These are phyloP conservation scores for Peronospora destructor DNA, from an alignment of 352 stramenopile genomes.

Conservation along the genomic window DNA sequence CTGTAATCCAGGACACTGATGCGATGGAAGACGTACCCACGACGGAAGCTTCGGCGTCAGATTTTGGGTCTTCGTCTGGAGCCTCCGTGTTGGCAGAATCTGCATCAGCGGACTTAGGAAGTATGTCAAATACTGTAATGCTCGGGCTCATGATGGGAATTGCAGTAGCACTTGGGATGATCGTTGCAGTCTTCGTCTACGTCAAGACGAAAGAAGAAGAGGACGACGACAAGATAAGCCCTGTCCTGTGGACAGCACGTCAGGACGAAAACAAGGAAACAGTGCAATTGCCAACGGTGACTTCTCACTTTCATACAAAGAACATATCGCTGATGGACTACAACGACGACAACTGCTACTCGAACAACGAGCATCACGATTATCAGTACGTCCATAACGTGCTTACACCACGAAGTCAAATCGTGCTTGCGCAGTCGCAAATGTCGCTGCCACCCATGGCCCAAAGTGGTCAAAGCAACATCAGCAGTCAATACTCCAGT, in stretches of 20 bases:
- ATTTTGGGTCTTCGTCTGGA: conserved; percentile 8
- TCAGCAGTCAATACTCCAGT: conserved; percentile 30
- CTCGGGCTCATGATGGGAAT: conserved; percentile 43
- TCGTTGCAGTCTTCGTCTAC: conserved; percentile 47
- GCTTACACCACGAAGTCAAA: conserved; percentile 58
- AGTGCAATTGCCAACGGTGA: conserved; percentile 27
- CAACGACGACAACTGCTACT: conserved; percentile 15
- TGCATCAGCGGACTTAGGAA: conserved; percentile 12
- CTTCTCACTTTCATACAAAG: conserved; percentile 29
- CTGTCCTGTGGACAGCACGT: conserved; percentile 11
- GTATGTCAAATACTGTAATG: conserved; percentile 27
- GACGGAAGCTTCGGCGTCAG: background rate
- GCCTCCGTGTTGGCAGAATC: conserved; percentile 28
- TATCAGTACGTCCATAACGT: conserved; percentile 27
- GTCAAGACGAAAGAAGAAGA: conserved; percentile 30
- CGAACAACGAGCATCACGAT: conserved; percentile 9
- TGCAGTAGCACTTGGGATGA: conserved; percentile 38
- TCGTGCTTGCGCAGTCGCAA: conserved; percentile 33
- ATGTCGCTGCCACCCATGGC: conserved; percentile 36
- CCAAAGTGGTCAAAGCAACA: conserved; percentile 10
- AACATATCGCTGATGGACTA: conserved; percentile 28
- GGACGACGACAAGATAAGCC: conserved; percentile 30
- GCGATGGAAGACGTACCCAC: background rate
- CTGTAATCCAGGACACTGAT: background rate
- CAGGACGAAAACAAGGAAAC: conserved; percentile 10